Evolutionary conservation across 345 rosid genomes (phyloP).

Genomic region (Anastatica hierochuntica): DNA sequence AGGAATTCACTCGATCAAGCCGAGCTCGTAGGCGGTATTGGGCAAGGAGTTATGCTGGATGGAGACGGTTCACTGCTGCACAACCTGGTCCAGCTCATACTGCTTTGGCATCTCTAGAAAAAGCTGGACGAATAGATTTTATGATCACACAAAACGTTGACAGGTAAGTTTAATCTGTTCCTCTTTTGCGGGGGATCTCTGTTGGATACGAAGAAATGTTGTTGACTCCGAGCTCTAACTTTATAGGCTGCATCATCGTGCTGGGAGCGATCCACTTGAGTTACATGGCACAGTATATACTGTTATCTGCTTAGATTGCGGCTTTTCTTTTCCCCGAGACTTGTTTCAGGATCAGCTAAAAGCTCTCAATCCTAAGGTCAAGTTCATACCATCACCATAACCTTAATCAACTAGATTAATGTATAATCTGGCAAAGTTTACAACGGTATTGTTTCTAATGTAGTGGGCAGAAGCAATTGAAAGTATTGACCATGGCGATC

Average conservation of each 20-base stretch:
- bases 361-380: constrained; percentile 81
- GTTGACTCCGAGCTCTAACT: not conserved
- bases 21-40: constrained; percentile 75
- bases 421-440: not conserved
- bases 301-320: constrained; percentile 68
- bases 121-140: constrained; percentile 54
- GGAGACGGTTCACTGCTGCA: constrained; percentile 76
- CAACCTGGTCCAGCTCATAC: constrained; percentile 64
- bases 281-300: constrained; percentile 80
- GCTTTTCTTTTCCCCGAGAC: constrained; percentile 46
- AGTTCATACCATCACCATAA: constrained; percentile 10
- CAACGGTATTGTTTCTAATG: constrained; percentile 11
- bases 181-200: constrained; percentile 5
- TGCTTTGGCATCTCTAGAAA: constrained; percentile 77
- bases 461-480: constrained; percentile 97
- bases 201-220: not conserved
- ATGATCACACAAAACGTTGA: constrained; percentile 92
- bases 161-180: constrained; percentile 30
- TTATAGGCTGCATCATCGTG: constrained; percentile 74
- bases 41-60: constrained; percentile 97
- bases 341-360: constrained; percentile 70
- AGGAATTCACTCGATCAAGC: constrained; percentile 69
- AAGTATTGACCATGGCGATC: constrained; percentile 56
- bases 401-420: not conserved
- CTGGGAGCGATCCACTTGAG: constrained; percentile 83